These are phyloP conservation scores for Luffa acutangula DNA, from an alignment of 306 rosid genomes.

Conservation along the genomic window DNA sequence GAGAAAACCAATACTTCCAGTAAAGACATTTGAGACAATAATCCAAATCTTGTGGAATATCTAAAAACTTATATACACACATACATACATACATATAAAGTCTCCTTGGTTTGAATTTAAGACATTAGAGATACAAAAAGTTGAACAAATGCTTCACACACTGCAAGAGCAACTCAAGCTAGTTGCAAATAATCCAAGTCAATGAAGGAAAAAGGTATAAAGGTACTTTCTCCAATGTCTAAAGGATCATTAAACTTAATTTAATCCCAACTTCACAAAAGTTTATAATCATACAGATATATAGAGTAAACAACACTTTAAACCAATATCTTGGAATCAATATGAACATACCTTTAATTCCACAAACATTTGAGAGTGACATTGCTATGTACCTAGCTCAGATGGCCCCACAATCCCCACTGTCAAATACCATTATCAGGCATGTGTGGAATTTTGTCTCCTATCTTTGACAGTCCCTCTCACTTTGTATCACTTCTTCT, in stretches of 20 bases:
- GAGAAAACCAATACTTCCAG: no score
- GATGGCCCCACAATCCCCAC: not conserved
- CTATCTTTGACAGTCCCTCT: not conserved
- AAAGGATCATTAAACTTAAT: not conserved
- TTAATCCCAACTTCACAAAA: not conserved
- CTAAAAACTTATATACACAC: not conserved
- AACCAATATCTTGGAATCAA: not conserved
- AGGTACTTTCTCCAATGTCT: not conserved
- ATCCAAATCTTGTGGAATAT: not conserved
- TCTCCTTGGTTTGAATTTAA: not conserved
- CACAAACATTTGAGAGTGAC: not conserved
- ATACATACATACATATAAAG: not conserved
- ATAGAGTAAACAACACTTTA: not conserved
- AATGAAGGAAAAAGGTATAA: not conserved
- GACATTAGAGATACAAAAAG: not conserved
- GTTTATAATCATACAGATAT: not conserved
- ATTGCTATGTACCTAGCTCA: not conserved
- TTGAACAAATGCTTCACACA: not conserved
- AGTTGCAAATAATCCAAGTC: not conserved
- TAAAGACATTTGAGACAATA: no score
- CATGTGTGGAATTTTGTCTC: constrained; percentile 17
- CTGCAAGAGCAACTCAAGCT: not conserved
- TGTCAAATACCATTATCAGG: constrained; percentile 17
- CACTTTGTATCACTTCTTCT: not conserved
- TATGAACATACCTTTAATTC: not conserved